phyloP scores from a whole-genome alignment of 2,329 filamentous ascomycete species.

The Neophaeococcomyces mojaviensis region DNA sequence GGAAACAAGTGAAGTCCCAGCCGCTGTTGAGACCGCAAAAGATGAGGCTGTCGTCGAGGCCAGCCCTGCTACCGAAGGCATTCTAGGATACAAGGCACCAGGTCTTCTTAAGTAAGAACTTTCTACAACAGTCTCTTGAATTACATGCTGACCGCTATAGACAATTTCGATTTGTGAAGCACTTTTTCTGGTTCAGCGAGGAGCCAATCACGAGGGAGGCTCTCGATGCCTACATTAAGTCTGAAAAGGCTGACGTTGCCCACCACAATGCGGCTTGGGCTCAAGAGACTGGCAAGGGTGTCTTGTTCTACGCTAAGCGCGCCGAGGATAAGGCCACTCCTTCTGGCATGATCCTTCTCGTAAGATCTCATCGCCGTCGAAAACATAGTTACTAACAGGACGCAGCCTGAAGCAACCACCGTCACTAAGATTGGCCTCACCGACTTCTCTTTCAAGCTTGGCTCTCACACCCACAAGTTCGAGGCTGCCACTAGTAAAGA shows the following conservation, averaged over 20 bases:
- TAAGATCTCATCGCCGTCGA: slow-evolving; percentile 44
- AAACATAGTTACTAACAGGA: slow-evolving; percentile 24
- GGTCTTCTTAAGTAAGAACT: slow-evolving; percentile 77
- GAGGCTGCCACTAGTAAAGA: slow-evolving; percentile 68
- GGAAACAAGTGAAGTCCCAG: slow-evolving; percentile 21
- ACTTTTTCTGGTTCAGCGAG: slow-evolving; percentile 79
- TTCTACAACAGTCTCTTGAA: slow-evolving; percentile 7
- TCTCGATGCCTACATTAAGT: slow-evolving; percentile 70
- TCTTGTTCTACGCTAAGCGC: slow-evolving; percentile 85
- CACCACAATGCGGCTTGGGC: slow-evolving; percentile 78
- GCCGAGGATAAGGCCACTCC: slow-evolving; percentile 72
- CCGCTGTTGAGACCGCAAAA: slow-evolving; percentile 35
- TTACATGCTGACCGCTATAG: slow-evolving; percentile 39
- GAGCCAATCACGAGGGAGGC: slow-evolving; percentile 67
- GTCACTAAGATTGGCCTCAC: slow-evolving; percentile 65
- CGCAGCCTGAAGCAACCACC: slow-evolving; percentile 59
- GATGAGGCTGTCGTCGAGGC: slow-evolving; percentile 38
- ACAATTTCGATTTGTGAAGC: slow-evolving; percentile 85
- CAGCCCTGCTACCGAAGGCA: slow-evolving; percentile 72
- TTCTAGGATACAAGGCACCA: slow-evolving; percentile 81
- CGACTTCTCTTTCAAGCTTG: slow-evolving; percentile 80
- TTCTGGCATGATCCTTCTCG: slow-evolving; percentile 74
- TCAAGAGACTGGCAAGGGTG: slow-evolving; percentile 86
- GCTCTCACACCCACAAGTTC: slow-evolving; percentile 88
- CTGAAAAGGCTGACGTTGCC: slow-evolving; percentile 74